Evolutionary conservation across 2,329 filamentous ascomycete species (phyloP), one percentile per base, ranked within the genome.

Genomic region (Cladosporium sp.): DNA sequence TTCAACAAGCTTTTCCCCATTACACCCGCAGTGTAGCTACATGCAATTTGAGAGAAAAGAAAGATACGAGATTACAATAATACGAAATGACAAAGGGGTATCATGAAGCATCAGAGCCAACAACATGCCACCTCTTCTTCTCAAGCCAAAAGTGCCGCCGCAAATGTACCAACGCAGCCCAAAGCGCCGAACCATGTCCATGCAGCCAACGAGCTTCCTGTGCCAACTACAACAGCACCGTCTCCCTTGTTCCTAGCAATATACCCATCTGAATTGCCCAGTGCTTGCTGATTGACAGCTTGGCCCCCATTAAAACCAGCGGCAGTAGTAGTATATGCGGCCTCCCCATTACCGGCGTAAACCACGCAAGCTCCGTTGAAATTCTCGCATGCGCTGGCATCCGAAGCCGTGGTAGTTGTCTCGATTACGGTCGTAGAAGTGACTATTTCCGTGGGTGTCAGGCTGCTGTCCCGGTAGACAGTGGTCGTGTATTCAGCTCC

Each of bases 1-100:
- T 78, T 77, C 57, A 65, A 72, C 39, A 75, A 74, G 55, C 57
- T 60, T 13, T 64, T 65, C 20, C 47, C 60, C 3, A 62, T 64
- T 20, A 53, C 51, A 43, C 43, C 54, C 12, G 50, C 37, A 17
- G 18, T 13, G 8, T 24, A 27, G 39, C 19, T 27, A 27, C 22
- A 27, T 27, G 9, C 9, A 9, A 27, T 5, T 27, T 27, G 9
- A 9, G 32, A n/a, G 12, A 36, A 36, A 36, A n/a, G 6, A 4
- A 8, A 17, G 13, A 36, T 17, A 36, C 32, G 32, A 36, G 15
- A 17, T n/a, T 36, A 36, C 32, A n/a, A 36, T 5, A 27, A 9
- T 27, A 27, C 22, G 22, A 27, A 27, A 27, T 27, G 22, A 27
- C 4, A 9, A 36, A 36, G 7, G 32, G 32, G 32, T 36, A 36